These are phyloP conservation scores for Paspalum notatum DNA, from an alignment of 176 grass and related monocot species.

Conservation along the genomic window DNA sequence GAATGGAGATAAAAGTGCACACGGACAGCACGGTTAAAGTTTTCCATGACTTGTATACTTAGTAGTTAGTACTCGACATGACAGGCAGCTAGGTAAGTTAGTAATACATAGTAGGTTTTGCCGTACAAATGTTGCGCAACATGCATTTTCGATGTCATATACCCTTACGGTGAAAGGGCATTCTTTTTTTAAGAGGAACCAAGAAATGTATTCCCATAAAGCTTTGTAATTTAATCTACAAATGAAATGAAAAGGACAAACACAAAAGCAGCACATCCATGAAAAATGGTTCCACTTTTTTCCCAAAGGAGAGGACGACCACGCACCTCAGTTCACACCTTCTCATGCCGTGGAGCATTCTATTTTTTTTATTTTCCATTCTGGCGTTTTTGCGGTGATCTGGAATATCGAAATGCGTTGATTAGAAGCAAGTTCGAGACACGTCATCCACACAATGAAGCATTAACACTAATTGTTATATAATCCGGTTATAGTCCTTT, in stretches of 20 bases:
- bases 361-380: background rate
- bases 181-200: too few relatives aligned
- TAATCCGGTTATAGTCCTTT: background rate
- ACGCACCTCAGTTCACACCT: background rate
- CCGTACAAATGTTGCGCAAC: background rate
- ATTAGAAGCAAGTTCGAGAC: background rate
- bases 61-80: background rate
- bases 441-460: conserved; percentile 22
- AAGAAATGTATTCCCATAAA: background rate
- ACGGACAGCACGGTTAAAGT: background rate
- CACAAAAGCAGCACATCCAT: background rate
- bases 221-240: background rate
- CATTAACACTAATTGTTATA: background rate
- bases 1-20: background rate
- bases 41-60: background rate
- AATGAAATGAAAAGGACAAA: background rate
- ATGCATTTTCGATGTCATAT: background rate
- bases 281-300: background rate
- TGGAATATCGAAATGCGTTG: background rate
- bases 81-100: too few relatives aligned
- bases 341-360: background rate
- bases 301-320: conserved; percentile 10
- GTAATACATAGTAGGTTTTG: background rate
- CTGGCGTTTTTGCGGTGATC: conserved; percentile 8
- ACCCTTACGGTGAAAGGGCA: too few relatives aligned